Evolutionary conservation across 2,329 filamentous ascomycete species (phyloP).

Genomic region (Paramyrothecium roridum): DNA sequence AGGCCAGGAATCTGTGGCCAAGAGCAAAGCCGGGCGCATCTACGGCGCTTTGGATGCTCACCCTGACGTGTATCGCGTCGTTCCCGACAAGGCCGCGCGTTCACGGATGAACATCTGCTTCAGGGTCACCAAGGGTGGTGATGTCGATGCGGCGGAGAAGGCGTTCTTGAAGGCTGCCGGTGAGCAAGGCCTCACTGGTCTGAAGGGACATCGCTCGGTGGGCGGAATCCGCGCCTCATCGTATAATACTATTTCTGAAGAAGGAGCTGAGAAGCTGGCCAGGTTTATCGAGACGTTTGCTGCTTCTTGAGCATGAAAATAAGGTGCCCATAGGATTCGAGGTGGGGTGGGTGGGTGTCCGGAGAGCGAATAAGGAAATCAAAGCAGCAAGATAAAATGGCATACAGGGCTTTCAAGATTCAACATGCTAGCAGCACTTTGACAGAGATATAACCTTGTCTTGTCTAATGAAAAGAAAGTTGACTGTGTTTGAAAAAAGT

Average conservation of each 20-base stretch:
- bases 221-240: constrained; percentile 84
- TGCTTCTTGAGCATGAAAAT: not conserved
- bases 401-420: too few species aligned
- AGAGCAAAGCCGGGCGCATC: constrained; percentile 72
- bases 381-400: constrained; percentile 4
- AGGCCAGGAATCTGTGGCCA: constrained; percentile 71
- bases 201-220: constrained; percentile 87
- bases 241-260: constrained; percentile 78
- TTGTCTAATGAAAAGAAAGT: not conserved
- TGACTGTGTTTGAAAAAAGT: too few species aligned
- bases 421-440: constrained; percentile 13
- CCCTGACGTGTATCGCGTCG: constrained; percentile 67
- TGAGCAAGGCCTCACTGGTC: constrained; percentile 65
- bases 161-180: constrained; percentile 73
- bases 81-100: constrained; percentile 71
- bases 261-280: constrained; percentile 65
- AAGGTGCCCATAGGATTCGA: not conserved
- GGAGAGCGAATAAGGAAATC: constrained; percentile 1
- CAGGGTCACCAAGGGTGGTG: constrained; percentile 56
- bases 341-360: not conserved
- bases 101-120: constrained; percentile 97
- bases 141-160: constrained; percentile 66
- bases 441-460: not conserved
- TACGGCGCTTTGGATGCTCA: constrained; percentile 75
- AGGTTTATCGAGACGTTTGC: constrained; percentile 58